Evolutionary conservation across 768 basidiomycete species (phyloP).

Genomic region (Butyriboletus loyo): DNA sequence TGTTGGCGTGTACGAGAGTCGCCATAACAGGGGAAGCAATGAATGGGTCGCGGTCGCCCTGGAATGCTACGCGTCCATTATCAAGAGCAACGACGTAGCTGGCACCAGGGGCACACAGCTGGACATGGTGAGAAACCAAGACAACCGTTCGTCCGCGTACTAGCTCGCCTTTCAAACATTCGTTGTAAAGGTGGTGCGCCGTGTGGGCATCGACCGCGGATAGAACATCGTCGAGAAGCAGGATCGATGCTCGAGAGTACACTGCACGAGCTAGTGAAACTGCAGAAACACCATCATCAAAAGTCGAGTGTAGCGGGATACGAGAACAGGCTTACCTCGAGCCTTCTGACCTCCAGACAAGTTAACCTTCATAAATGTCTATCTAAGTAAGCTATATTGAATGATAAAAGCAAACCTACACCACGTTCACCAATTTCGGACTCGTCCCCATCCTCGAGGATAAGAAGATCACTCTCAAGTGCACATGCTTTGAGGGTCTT

Average conservation of each 20-base stretch:
- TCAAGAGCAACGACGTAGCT: constrained; percentile 81
- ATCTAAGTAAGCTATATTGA: not conserved
- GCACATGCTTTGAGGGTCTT: constrained; percentile 77
- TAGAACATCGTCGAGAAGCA: constrained; percentile 83
- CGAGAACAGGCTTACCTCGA: constrained; percentile 41
- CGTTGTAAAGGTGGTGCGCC: constrained; percentile 74
- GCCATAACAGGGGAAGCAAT: constrained; percentile 62
- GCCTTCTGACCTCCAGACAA: constrained; percentile 63
- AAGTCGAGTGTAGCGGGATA: not conserved
- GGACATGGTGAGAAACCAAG: constrained; percentile 92
- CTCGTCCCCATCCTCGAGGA: constrained; percentile 85
- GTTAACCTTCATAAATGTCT: constrained; percentile 22
- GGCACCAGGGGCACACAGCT: constrained; percentile 79
- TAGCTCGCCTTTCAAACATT: constrained; percentile 79
- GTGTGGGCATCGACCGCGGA: constrained; percentile 80
- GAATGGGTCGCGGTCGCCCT: constrained; percentile 66
- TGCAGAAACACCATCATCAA: constrained; percentile 24
- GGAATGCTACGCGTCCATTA: constrained; percentile 63
- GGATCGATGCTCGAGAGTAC: constrained; percentile 79
- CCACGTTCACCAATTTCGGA: constrained; percentile 88
- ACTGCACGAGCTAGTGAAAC: constrained; percentile 82
- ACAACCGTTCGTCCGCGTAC: constrained; percentile 78
- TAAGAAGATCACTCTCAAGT: constrained; percentile 69
- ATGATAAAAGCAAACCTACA: constrained; percentile 34
- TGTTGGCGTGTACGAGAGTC: constrained; percentile 60